Evolutionary conservation across 352 stramenopile genomes (phyloP).

Genomic region (Thraustochytrium sp.): DNA sequence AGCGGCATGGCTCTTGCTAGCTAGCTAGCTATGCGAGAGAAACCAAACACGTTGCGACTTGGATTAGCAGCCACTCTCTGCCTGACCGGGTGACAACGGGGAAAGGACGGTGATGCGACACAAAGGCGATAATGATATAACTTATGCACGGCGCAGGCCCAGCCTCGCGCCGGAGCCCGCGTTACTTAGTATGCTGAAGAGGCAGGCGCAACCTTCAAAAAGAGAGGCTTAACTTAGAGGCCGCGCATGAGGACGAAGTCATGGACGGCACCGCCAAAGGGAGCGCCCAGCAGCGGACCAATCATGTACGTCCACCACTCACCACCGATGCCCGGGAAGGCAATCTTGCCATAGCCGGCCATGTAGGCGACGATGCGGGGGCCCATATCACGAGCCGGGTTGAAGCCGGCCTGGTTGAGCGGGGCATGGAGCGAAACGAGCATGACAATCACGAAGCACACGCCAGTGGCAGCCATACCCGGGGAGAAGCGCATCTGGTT

Average conservation of each 20-base stretch:
- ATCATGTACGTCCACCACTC: constrained; percentile 67
- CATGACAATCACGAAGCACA: constrained; percentile 50
- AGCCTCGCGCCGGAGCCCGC: too few species aligned
- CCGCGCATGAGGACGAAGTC: constrained; percentile 54
- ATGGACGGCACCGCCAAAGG: constrained; percentile 58
- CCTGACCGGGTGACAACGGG: too few species aligned
- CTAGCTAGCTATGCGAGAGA: too few species aligned
- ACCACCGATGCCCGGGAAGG: constrained; percentile 54
- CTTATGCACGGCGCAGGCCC: too few species aligned
- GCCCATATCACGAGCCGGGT: constrained; percentile 57
- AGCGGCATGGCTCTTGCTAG: too few species aligned
- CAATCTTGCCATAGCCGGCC: constrained; percentile 57
- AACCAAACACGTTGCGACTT: too few species aligned
- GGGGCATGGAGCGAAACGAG: constrained; percentile 60
- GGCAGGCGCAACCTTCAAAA: too few species aligned
- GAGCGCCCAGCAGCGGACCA: constrained; percentile 58
- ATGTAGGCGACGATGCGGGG: constrained; percentile 57
- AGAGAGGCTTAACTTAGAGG: too few species aligned
- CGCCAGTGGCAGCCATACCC: neutral
- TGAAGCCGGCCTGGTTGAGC: constrained; percentile 65
- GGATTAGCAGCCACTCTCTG: too few species aligned
- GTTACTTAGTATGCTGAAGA: too few species aligned
- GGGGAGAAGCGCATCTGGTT: constrained; percentile 43
- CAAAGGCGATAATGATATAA: too few species aligned
- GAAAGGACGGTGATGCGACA: too few species aligned